These are phyloP conservation scores for Plectosphaerella cucumerina DNA, from an alignment of 2,329 filamentous ascomycete genomes.

Conservation along the genomic window DNA sequence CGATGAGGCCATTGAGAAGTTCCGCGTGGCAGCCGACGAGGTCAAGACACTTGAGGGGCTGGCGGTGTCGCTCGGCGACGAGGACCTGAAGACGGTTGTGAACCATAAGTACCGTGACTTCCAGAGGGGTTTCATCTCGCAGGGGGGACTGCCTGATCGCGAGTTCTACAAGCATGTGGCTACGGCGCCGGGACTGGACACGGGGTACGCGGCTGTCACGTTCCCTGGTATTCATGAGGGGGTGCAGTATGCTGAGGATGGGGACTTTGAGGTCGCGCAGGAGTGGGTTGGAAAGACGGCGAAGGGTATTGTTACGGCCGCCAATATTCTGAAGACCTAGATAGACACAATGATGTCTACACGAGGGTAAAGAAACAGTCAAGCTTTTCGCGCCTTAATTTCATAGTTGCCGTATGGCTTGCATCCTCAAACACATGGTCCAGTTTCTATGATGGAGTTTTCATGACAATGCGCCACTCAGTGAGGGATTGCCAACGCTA, in stretches of 20 bases:
- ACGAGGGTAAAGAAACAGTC: neutral
- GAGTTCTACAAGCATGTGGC: conserved; percentile 43
- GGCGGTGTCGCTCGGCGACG: conserved; percentile 21
- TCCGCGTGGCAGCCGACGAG: conserved; percentile 25
- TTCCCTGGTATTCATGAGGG: conserved; percentile 63
- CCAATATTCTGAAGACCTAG: conserved; percentile 27
- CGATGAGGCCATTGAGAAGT: conserved; percentile 31
- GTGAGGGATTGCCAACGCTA: no score
- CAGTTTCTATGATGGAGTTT: no score
- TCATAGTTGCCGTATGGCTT: no score
- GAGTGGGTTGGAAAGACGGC: conserved; percentile 32
- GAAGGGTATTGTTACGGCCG: conserved; percentile 25
- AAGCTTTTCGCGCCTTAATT: no score
- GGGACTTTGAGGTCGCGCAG: conserved; percentile 21
- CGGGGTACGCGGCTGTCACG: conserved; percentile 35
- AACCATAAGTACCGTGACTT: conserved; percentile 45
- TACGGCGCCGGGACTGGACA: conserved; percentile 43
- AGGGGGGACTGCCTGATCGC: conserved; percentile 39
- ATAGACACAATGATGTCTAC: no score
- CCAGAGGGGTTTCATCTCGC: conserved; percentile 42
- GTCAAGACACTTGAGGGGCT: conserved; percentile 25
- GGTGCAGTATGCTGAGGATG: conserved; percentile 49
- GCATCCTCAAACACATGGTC: no score
- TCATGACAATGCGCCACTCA: no score
- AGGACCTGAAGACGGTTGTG: conserved; percentile 27